A percentile compares a stretch with the other conserved stretches of the same genome.
phyloP scores from a whole-genome alignment of 1,284 basidiomycete species.

The Malassezia pachydermatis region DNA sequence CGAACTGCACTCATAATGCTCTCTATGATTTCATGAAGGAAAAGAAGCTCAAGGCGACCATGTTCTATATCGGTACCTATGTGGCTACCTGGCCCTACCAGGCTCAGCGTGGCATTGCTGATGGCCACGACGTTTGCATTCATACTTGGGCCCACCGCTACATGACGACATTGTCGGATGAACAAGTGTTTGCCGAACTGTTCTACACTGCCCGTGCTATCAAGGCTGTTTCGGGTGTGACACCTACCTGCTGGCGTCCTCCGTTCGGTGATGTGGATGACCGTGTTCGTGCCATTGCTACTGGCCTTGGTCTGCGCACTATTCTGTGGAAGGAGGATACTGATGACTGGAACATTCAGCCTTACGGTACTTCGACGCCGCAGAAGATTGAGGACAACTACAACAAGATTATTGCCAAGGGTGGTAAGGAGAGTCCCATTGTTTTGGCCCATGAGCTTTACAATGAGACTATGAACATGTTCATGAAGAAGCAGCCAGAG shows the following conservation, averaged over 20 bases:
- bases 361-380: constrained; percentile 42
- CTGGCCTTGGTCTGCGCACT: constrained; percentile 50
- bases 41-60: constrained; percentile 23
- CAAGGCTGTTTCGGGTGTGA: constrained; percentile 51
- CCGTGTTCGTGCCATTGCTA: constrained; percentile 51
- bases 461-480: constrained; percentile 36
- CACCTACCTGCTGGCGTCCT: constrained; percentile 49
- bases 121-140: constrained; percentile 23
- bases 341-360: constrained; percentile 50
- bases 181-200: constrained; percentile 52
- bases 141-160: constrained; percentile 29
- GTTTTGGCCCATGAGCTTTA: constrained; percentile 46
- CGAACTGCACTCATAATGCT: constrained; percentile 31
- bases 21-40: constrained; percentile 23
- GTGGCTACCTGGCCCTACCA: constrained; percentile 17
- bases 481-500: constrained; percentile 34
- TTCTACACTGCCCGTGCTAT: constrained; percentile 52
- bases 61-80: constrained; percentile 32
- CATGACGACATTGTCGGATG: constrained; percentile 21
- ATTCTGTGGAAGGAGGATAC: constrained; percentile 51
- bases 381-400: constrained; percentile 47
- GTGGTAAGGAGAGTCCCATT: constrained; percentile 41
- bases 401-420: constrained; percentile 48
- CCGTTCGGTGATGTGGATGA: constrained; percentile 53
- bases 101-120: constrained; percentile 20